Evolutionary conservation across 1,139 yeast species (phyloP).

Genomic region (Suhomyces anneliseae): DNA sequence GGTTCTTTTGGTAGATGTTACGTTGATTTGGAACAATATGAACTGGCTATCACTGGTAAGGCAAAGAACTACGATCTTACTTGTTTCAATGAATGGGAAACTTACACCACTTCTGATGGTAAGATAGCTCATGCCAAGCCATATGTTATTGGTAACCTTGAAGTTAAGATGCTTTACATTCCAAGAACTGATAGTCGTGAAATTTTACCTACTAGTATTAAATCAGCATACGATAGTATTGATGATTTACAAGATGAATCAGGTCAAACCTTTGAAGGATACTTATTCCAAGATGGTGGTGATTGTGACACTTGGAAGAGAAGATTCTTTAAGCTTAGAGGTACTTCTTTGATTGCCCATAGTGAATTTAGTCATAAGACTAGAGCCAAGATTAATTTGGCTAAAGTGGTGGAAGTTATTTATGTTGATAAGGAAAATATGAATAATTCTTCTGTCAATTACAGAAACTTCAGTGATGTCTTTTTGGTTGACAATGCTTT

Average conservation of each 20-base stretch:
- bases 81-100: conserved; percentile 84
- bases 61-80: conserved; percentile 55
- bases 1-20: conserved; percentile 86
- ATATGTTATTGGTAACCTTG: conserved; percentile 64
- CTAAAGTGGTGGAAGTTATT: conserved; percentile 56
- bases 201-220: conserved; percentile 64
- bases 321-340: conserved; percentile 60
- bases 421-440: conserved; percentile 49
- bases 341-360: conserved; percentile 63
- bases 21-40: conserved; percentile 61
- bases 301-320: conserved; percentile 65
- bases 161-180: conserved; percentile 71
- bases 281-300: conserved; percentile 76
- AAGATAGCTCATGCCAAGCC: conserved; percentile 47
- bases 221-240: conserved; percentile 55
- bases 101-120: conserved; percentile 27
- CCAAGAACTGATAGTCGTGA: conserved; percentile 60
- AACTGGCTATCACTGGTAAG: conserved; percentile 53
- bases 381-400: conserved; percentile 63
- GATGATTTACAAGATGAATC: conserved; percentile 46
- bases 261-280: conserved; percentile 52
- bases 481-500: conserved; percentile 63
- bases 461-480: conserved; percentile 64
- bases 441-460: conserved; percentile 29
- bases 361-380: conserved; percentile 63